These are phyloP conservation scores for Pterocarpus santalinus DNA, from an alignment of 306 rosid species.

Conservation along the genomic window DNA sequence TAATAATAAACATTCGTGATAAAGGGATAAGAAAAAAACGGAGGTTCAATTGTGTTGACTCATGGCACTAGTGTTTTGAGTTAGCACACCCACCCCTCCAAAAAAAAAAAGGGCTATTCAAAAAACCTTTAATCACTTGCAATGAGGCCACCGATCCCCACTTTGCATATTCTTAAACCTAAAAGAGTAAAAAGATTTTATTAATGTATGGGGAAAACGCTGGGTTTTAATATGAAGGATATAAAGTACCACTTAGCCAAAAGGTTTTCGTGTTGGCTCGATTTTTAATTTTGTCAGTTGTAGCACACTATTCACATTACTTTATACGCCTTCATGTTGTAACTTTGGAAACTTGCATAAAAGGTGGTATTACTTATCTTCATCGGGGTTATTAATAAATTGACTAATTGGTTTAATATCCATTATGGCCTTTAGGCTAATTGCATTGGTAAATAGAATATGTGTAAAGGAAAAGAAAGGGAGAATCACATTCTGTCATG, in stretches of 20 bases:
- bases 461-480: conserved; percentile 33
- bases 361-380: conserved; percentile 31
- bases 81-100: not conserved
- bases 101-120: too few relatives aligned
- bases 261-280: not conserved
- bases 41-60: not conserved
- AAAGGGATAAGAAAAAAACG: not conserved
- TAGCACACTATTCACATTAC: conserved; percentile 25
- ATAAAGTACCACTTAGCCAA: conserved; percentile 29
- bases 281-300: conserved; percentile 17
- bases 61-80: not conserved
- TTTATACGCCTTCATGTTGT: conserved; percentile 16
- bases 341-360: conserved; percentile 43
- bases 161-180: conserved; percentile 16
- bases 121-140: not conserved
- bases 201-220: not conserved
- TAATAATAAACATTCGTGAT: not conserved
- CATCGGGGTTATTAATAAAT: conserved; percentile 18
- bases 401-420: conserved; percentile 12
- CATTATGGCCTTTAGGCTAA: not conserved
- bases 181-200: not conserved
- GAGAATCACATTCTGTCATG: conserved; percentile 46
- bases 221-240: not conserved
- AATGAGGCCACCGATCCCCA: conserved; percentile 31
- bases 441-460: conserved; percentile 25